Evolutionary conservation across 495 filamentous ascomycete species (phyloP).

Genomic region (Platismatia glauca): DNA sequence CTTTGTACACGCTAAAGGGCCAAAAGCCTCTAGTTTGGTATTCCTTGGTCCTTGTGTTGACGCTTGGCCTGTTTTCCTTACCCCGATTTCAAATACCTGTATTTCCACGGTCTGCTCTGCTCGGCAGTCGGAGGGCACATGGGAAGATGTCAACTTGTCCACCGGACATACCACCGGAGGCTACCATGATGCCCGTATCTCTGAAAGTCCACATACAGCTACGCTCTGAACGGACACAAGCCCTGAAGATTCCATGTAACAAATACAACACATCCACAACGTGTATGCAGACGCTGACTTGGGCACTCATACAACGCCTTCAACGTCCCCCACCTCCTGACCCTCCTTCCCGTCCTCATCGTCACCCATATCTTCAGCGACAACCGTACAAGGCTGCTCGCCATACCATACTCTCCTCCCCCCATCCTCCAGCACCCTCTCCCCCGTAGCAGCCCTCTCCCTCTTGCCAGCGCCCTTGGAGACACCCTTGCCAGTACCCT

Average conservation of each 20-base stretch:
- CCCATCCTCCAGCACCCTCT: slow-evolving; percentile 38
- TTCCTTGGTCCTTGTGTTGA: not conserved
- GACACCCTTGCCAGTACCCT: slow-evolving; percentile 27
- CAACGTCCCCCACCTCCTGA: not conserved
- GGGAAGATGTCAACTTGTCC: too few species aligned
- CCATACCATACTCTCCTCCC: slow-evolving; percentile 65
- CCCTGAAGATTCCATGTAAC: not conserved
- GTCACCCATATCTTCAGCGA: slow-evolving; percentile 32
- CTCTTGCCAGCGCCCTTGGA: slow-evolving; percentile 20
- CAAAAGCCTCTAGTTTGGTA: not conserved
- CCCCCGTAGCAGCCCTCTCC: slow-evolving; percentile 17
- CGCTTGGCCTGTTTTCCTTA: not conserved
- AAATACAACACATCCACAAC: not conserved
- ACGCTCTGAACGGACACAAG: not conserved
- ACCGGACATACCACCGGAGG: too few species aligned
- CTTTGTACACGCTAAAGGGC: not conserved
- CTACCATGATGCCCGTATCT: not conserved
- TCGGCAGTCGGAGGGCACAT: too few species aligned
- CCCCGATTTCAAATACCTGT: not conserved
- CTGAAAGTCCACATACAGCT: not conserved
- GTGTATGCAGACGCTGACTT: not conserved
- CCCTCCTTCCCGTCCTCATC: not conserved
- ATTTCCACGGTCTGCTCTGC: too few species aligned
- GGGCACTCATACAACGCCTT: not conserved
- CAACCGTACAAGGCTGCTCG: slow-evolving; percentile 53